These are phyloP conservation scores for Ogataea naganishii DNA, from an alignment of 805 yeast genomes.

Conservation along the genomic window DNA sequence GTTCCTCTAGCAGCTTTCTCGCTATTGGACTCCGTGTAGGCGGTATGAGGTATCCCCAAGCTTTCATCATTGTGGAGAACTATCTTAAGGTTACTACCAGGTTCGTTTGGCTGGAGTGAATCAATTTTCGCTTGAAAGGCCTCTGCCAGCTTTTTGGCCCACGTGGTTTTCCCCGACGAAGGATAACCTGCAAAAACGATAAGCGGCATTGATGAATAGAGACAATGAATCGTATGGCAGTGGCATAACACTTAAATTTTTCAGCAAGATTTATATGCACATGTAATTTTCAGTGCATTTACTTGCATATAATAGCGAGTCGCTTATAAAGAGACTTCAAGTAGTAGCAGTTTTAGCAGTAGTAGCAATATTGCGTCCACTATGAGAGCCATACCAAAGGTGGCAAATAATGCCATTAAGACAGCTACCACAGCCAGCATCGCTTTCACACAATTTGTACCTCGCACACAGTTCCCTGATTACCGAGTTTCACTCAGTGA, in stretches of 20 bases:
- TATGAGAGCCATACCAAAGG: too few relatives aligned
- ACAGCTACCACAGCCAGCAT: too few relatives aligned
- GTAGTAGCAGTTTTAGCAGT: too few relatives aligned
- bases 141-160: constrained; percentile 49
- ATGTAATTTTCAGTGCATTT: too few relatives aligned
- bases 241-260: too few relatives aligned
- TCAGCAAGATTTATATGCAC: too few relatives aligned
- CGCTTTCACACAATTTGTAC: constrained; percentile 43
- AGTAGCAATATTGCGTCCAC: too few relatives aligned
- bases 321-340: too few relatives aligned
- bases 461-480: constrained; percentile 66
- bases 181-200: constrained; percentile 82
- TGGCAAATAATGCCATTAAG: too few relatives aligned
- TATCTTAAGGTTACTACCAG: constrained; percentile 51
- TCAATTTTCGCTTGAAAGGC: constrained; percentile 39
- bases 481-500: constrained; percentile 64
- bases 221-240: too few relatives aligned
- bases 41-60: constrained; percentile 59
- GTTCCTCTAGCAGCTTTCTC: constrained; percentile 80
- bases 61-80: constrained; percentile 70
- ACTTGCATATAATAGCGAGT: too few relatives aligned
- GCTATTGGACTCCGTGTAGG: constrained; percentile 60
- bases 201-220: constrained; percentile 89
- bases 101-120: constrained; percentile 29
- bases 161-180: constrained; percentile 70